Conservation (phyloP, 2,329 filamentous ascomycete species). For the Phaeosphaeriaceae sp. region DNA sequence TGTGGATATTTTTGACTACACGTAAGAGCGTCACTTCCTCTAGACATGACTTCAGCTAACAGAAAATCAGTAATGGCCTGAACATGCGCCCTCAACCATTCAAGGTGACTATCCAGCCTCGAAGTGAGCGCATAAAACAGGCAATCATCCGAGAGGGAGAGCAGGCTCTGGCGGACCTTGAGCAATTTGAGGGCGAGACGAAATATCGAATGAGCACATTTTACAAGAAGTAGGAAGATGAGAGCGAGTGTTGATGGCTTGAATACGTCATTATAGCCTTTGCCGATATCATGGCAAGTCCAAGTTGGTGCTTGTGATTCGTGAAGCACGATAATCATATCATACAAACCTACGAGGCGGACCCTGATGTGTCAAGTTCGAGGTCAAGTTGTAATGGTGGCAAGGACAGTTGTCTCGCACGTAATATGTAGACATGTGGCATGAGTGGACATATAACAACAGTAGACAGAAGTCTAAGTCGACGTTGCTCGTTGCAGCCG, state of each 20-base stretch:
- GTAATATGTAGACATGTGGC: neutral
- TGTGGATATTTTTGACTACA: conserved; percentile 65
- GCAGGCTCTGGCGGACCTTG: conserved; percentile 60
- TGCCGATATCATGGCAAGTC: too few species aligned
- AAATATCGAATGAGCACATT: conserved; percentile 60
- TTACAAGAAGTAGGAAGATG: conserved; percentile 11
- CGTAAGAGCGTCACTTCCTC: conserved; percentile 51
- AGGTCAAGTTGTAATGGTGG: neutral
- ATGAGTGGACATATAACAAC: too few species aligned
- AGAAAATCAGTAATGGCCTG: conserved; percentile 57
- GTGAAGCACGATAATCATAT: too few species aligned
- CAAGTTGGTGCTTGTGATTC: too few species aligned
- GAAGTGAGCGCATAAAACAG: conserved; percentile 56
- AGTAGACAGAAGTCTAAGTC: neutral
- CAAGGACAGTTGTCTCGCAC: neutral
- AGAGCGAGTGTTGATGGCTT: too few species aligned
- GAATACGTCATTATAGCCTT: too few species aligned
- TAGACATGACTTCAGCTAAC: conserved; percentile 12
- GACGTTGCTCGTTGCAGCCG: neutral
- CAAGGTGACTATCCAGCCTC: conserved; percentile 60
- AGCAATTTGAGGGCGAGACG: conserved; percentile 63
- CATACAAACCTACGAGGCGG: neutral
- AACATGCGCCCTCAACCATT: conserved; percentile 67
- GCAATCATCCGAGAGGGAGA: conserved; percentile 62
- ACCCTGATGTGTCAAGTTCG: neutral